Conservation (phyloP, 2,329 filamentous ascomycete genomes). For the Neopestalotiopsis sp. region DNA sequence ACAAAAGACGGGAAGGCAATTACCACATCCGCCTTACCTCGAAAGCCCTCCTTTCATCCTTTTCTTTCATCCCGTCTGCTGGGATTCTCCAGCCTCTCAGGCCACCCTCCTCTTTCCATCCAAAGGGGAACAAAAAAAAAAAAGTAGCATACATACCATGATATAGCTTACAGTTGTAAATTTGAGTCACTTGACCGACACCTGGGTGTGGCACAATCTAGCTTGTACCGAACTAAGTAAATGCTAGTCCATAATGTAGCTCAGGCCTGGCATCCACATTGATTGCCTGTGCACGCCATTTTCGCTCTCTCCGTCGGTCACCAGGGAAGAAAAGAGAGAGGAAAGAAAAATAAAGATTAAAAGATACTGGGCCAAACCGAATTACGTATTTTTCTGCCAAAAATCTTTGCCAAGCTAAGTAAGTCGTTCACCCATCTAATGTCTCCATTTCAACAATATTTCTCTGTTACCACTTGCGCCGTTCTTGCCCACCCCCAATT, state of each 20-base stretch:
- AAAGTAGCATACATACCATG: constrained; percentile 6
- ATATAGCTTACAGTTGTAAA: background rate
- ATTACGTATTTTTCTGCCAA: background rate
- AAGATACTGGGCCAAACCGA: background rate
- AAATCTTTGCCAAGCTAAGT: constrained; percentile 2
- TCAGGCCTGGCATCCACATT: constrained; percentile 10
- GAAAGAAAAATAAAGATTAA: background rate
- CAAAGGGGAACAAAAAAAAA: background rate
- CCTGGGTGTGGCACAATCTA: constrained; percentile 8
- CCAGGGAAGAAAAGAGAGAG: background rate
- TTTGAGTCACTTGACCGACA: background rate
- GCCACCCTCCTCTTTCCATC: background rate
- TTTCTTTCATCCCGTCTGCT: constrained; percentile 6
- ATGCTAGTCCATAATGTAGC: constrained; percentile 7
- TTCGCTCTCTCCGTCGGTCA: constrained; percentile 19
- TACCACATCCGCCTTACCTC: constrained; percentile 15
- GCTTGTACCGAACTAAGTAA: constrained; percentile 1
- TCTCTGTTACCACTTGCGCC: constrained; percentile 1
- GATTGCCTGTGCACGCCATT: constrained; percentile 17
- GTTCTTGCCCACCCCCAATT: background rate
- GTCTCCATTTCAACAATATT: background rate
- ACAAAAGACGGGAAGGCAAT: background rate
- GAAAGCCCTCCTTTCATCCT: constrained; percentile 7
- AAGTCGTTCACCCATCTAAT: background rate
- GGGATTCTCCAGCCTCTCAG: background rate